A percentile compares a stretch with the other conserved stretches of the same genome.
phyloP scores from a whole-genome alignment of 129 eudicot genomes.

The Pittosporum tobira region DNA sequence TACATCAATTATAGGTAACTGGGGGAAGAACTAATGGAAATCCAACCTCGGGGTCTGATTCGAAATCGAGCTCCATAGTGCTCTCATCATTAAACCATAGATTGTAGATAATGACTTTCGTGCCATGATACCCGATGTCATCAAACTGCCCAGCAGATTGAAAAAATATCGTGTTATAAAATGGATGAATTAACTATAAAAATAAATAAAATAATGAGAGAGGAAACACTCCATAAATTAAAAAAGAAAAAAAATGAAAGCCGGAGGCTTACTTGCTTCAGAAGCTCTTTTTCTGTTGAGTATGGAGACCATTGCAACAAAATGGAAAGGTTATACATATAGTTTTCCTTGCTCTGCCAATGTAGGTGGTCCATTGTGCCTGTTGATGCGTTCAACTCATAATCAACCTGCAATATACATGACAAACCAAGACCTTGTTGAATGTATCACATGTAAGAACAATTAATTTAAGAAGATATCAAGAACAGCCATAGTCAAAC shows the following conservation, averaged over 20 bases:
- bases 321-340: constrained; percentile 31
- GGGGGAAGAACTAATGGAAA: neutral
- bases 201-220: neutral
- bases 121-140: constrained; percentile 74
- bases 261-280: constrained; percentile 36
- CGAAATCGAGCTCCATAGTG: constrained; percentile 44
- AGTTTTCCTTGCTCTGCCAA: constrained; percentile 22
- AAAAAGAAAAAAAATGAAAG: neutral
- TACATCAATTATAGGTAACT: neutral
- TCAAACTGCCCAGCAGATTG: constrained; percentile 40
- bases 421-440: neutral
- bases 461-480: too few species aligned
- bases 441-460: neutral
- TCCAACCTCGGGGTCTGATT: constrained; percentile 42
- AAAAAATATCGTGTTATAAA: neutral
- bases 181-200: neutral
- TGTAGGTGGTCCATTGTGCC: constrained; percentile 25
- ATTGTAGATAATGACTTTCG: constrained; percentile 69
- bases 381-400: constrained; percentile 24
- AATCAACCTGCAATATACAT: constrained; percentile 42
- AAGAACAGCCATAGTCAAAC: too few species aligned
- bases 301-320: constrained; percentile 61
- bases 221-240: too few species aligned
- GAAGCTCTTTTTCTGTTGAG: constrained; percentile 40
- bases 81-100: constrained; percentile 70